Evolutionary conservation across 2,329 filamentous ascomycete species (phyloP).

Genomic region (Tolypocladium album): DNA sequence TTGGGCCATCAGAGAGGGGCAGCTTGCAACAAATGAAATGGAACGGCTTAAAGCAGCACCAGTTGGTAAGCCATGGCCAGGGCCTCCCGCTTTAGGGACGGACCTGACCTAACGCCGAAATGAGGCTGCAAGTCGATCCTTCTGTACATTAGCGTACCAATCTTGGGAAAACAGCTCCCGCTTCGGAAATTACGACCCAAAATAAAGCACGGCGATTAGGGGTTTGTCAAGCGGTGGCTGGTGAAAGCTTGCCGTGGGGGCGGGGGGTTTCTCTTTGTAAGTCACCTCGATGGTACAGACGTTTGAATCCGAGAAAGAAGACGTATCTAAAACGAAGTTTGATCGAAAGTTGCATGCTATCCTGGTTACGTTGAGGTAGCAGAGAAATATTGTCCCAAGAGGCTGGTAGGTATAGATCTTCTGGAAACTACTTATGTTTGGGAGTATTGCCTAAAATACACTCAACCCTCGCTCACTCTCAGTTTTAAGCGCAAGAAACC

Average conservation of each 20-base stretch:
- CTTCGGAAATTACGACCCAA: neutral
- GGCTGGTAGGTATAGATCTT: too few species aligned
- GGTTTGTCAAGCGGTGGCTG: too few species aligned
- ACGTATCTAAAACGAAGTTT: neutral
- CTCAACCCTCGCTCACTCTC: too few species aligned
- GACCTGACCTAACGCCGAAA: neutral
- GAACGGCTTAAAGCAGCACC: neutral
- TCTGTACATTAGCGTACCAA: neutral
- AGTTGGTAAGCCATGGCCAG: neutral
- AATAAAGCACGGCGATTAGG: too few species aligned
- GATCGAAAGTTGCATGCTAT: neutral
- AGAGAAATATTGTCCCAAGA: neutral
- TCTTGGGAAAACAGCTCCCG: neutral
- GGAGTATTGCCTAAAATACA: too few species aligned
- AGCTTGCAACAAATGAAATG: neutral
- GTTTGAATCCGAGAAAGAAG: neutral
- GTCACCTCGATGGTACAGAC: neutral
- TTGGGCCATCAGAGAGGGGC: neutral
- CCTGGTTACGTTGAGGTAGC: neutral
- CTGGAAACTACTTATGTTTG: too few species aligned
- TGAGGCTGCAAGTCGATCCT: neutral
- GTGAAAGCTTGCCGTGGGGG: neutral
- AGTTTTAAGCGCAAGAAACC: too few species aligned
- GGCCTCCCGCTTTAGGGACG: neutral
- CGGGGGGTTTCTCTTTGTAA: neutral